Base-by-base conservation (phyloP, 192 early-diverging fungal genomes). In the Thamnidium elegans region DNA sequence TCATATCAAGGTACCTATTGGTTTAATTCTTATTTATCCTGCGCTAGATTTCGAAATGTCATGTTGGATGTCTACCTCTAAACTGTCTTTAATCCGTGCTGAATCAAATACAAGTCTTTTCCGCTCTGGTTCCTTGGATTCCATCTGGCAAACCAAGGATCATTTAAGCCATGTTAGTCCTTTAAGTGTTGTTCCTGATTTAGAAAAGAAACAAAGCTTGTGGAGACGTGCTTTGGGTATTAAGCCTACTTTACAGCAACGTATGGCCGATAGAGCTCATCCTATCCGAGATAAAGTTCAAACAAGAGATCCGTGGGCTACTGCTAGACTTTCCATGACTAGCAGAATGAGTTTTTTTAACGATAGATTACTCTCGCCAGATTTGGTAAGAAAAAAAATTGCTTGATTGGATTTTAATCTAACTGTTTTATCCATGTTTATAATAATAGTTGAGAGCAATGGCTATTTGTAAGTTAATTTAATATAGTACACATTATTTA, bases 31-130 rank as follows among this genome's bases (percentile, higher is more conserved):
- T 58, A 84, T 92, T n/a, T 97, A 97, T 67, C 93, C 93, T 9
- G 90, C 89, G 65, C 82, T 97, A 47, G 85, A 91, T 43, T 94
- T 99, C 62, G 93, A 97, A 62, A 83, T 97, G 66, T 84, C 87
- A 7, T 94, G 92, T 59, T 99, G 96, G 95, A 95, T 98, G 84
- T 80, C 89, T 0, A 70, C 73, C 0, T 72, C 78, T 11, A 79
- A 89, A 48, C 56, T 89, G 17, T 71, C 79, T 1, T 70, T 90
- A 23, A 81, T 90, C 45, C 67, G 86, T 4, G 78, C 84, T 1
- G 90, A 91, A 66, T 87, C 85, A 2, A 71, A 44, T 43, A 47
- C 53, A 23, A 66, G 43, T n/a, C 54, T 70, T 4, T 70, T 70
- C 55, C 45, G 68, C 17, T 50, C 62, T 2, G 39, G 46, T 13